Evolutionary conservation across 495 filamentous ascomycete genomes (phyloP).

Genomic region (Lepraria neglecta): DNA sequence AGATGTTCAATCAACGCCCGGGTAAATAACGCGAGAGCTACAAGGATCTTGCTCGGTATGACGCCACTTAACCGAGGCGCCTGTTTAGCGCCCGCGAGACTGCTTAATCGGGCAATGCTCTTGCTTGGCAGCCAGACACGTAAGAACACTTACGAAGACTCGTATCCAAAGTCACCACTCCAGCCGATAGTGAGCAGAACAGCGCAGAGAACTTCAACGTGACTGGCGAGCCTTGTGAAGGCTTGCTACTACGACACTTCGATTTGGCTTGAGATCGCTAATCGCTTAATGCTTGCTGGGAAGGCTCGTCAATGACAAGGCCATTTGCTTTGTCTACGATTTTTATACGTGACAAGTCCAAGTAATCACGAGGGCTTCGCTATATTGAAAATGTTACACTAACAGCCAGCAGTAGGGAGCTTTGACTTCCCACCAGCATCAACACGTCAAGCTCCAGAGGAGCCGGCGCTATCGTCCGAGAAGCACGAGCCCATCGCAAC

Average conservation of each 20-base stretch:
- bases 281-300: slow-evolving; percentile 1
- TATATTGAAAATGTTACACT: neutral
- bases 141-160: neutral
- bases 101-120: neutral
- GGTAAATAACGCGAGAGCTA: neutral
- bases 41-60: neutral
- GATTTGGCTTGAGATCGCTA: neutral
- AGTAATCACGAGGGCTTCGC: neutral
- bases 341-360: neutral
- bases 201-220: neutral
- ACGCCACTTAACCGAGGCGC: slow-evolving; percentile 5
- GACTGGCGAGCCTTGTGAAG: neutral
- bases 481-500: slow-evolving; percentile 14
- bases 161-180: neutral
- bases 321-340: slow-evolving; percentile 22
- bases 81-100: neutral
- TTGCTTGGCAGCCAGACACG: slow-evolving; percentile 5
- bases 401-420: slow-evolving; percentile 47
- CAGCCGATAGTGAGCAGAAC: neutral
- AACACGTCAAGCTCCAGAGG: slow-evolving; percentile 4
- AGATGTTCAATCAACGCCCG: neutral
- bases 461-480: slow-evolving; percentile 6
- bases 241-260: no score
- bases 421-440: slow-evolving; percentile 41
- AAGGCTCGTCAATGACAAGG: slow-evolving; percentile 14